Conservation (phyloP, 371 early-diverging fungal genomes). For the Rhizopus stolonifer region DNA sequence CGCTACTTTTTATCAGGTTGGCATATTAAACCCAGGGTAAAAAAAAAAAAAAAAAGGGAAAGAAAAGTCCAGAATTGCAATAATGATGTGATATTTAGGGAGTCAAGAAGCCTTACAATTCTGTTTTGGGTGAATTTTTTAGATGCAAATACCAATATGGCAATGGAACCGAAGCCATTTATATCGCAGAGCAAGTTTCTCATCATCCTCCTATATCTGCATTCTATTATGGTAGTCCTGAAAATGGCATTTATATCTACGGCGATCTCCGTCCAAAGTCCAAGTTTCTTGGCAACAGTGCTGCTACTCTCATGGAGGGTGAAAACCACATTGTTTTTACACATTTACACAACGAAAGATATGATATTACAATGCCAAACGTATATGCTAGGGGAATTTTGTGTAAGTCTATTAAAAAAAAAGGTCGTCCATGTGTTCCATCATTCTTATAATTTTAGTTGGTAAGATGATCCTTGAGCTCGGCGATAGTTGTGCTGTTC, state of each 20-base stretch:
- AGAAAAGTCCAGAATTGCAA: neutral
- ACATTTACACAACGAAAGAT: constrained; percentile 70
- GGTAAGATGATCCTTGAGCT: constrained; percentile 94
- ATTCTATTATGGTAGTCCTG: constrained; percentile 82
- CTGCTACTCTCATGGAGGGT: constrained; percentile 89
- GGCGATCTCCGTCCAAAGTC: constrained; percentile 89
- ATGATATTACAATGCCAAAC: constrained; percentile 75
- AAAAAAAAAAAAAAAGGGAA: too few relatives aligned
- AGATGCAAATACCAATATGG: constrained; percentile 72
- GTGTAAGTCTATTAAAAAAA: constrained; percentile 16
- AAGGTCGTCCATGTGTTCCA: too few relatives aligned
- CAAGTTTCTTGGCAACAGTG: constrained; percentile 90
- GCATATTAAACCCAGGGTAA: constrained; percentile 93
- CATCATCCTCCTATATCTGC: constrained; percentile 95
- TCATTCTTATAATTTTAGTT: constrained; percentile 17
- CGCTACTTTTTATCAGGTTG: constrained; percentile 90
- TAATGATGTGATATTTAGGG: constrained; percentile 9
- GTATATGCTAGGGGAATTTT: constrained; percentile 27
- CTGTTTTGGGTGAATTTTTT: constrained; percentile 91
- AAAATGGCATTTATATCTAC: constrained; percentile 71
- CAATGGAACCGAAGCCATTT: constrained; percentile 74
- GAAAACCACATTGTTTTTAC: constrained; percentile 67
- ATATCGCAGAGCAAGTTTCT: constrained; percentile 90
- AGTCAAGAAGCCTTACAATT: constrained; percentile 60
- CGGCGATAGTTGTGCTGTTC: constrained; percentile 76